phyloP scores from a whole-genome alignment of 2,329 filamentous ascomycete genomes.

The Zarea fungicola region DNA sequence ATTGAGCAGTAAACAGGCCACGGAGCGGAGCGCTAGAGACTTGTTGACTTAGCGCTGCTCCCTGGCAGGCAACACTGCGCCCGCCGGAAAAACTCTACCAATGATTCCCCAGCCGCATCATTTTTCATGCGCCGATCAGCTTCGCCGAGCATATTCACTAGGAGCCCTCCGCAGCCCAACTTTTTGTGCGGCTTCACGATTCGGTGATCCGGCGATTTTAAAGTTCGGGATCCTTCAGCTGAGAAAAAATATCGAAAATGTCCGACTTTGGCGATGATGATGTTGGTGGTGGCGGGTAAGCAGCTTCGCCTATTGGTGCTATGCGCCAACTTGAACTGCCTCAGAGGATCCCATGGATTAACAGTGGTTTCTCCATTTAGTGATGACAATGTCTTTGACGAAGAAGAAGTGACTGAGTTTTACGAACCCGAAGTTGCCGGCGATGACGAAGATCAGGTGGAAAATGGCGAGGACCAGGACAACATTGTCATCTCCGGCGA shows the following conservation, averaged over 20 bases:
- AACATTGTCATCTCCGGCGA: conserved; percentile 59
- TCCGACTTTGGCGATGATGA: conserved; percentile 70
- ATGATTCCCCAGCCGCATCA: conserved; percentile 20
- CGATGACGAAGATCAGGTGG: conserved; percentile 43
- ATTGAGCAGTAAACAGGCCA: neutral
- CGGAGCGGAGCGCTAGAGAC: neutral
- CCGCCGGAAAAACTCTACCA: conserved; percentile 25
- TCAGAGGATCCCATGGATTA: neutral
- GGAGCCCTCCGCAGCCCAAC: conserved; percentile 3
- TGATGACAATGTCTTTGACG: conserved; percentile 67
- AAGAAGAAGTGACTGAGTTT: conserved; percentile 58
- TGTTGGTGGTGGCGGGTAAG: conserved; percentile 53
- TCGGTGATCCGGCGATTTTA: conserved; percentile 15
- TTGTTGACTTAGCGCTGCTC: neutral
- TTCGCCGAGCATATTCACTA: too few relatives aligned
- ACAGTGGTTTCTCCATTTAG: conserved; percentile 31
- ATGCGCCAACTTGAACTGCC: neutral
- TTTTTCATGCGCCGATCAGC: too few relatives aligned
- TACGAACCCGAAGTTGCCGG: conserved; percentile 51
- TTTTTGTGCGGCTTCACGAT: neutral
- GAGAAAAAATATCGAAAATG: conserved; percentile 41
- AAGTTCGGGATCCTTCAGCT: neutral
- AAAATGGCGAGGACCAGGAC: conserved; percentile 52
- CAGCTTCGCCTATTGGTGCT: conserved; percentile 18
- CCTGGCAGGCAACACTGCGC: conserved; percentile 25